These are phyloP conservation scores for Magnusiomyces suaveolens DNA, from an alignment of 1,139 yeast species.

Conservation along the genomic window DNA sequence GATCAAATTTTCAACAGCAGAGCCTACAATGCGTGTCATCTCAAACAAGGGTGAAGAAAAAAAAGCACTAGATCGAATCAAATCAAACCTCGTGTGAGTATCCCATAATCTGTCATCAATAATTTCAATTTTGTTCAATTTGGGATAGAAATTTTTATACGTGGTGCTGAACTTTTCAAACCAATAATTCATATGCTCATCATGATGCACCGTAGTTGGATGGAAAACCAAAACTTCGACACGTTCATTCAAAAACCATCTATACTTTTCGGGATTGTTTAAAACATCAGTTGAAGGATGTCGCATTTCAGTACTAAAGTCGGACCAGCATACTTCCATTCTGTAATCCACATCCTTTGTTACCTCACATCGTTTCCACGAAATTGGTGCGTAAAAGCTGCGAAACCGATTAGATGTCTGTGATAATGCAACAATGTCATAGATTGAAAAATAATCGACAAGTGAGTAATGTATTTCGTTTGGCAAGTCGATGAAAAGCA, in stretches of 20 bases:
- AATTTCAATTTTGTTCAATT: background rate
- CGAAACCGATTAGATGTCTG: background rate
- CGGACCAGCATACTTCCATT: background rate
- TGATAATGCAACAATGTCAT: background rate
- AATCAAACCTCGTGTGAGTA: background rate
- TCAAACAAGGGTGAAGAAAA: no score
- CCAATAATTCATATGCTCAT: background rate
- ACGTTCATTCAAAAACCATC: background rate
- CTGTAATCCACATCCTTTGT: background rate
- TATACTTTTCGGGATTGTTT: background rate
- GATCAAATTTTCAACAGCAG: background rate
- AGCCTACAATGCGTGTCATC: no score
- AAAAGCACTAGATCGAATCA: no score
- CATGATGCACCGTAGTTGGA: background rate
- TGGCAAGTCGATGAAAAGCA: background rate
- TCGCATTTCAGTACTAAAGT: background rate
- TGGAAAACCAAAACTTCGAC: background rate
- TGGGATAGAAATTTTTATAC: background rate
- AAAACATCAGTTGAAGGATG: background rate
- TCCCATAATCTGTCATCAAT: background rate
- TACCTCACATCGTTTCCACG: background rate
- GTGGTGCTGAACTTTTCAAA: background rate
- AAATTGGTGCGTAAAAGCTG: background rate
- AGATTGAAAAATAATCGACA: background rate
- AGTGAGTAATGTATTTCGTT: background rate